Conservation (phyloP, 177 flowering plant genomes). For the Vitis hybrid region DNA sequence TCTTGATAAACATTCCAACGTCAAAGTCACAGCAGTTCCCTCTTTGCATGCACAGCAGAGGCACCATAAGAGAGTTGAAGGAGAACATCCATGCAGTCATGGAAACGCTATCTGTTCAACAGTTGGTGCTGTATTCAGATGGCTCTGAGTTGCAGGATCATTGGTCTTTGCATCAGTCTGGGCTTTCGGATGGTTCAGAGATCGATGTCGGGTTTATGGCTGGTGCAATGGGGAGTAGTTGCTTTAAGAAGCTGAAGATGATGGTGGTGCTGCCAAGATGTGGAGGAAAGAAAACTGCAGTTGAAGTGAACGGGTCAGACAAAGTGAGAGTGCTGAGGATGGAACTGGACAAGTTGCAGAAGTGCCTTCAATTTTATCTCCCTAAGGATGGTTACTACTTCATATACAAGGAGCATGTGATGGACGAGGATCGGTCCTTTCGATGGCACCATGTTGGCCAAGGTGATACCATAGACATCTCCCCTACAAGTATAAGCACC, state of each 20-base stretch:
- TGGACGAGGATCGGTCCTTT: constrained; percentile 78
- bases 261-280: constrained; percentile 39
- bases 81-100: constrained; percentile 44
- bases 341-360: constrained; percentile 53
- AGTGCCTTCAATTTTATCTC: constrained; percentile 37
- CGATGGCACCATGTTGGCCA: constrained; percentile 68
- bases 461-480: constrained; percentile 79
- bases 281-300: constrained; percentile 55
- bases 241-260: constrained; percentile 49
- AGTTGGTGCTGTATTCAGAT: constrained; percentile 18
- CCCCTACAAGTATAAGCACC: constrained; percentile 9
- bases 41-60: constrained; percentile 35
- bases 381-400: constrained; percentile 76
- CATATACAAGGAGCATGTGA: constrained; percentile 71
- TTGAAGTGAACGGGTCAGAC: constrained; percentile 56
- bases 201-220: constrained; percentile 34
- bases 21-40: constrained; percentile 29
- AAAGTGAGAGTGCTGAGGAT: constrained; percentile 63
- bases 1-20: constrained; percentile 4
- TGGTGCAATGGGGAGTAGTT: constrained; percentile 3
- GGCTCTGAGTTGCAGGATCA: constrained; percentile 47
- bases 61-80: constrained; percentile 38
- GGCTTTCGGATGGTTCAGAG: constrained; percentile 38
- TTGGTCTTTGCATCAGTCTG: constrained; percentile 29
- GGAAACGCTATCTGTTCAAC: constrained; percentile 24